phyloP scores from a whole-genome alignment of 2,329 filamentous ascomycete species.

The Immersiporthe knoxdaviesiana region DNA sequence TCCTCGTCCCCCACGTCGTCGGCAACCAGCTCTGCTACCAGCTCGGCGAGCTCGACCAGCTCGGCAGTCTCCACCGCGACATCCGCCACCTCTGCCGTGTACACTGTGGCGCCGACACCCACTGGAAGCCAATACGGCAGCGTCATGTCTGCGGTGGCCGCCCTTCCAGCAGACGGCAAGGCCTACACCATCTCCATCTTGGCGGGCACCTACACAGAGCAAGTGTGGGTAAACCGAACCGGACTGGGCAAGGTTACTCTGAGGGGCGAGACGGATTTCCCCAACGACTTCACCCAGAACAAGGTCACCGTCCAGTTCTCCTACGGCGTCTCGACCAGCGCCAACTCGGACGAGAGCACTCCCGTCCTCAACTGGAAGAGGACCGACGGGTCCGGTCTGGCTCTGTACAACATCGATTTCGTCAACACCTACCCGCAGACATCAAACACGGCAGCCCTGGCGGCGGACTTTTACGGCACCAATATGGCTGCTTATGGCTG shows the following conservation, averaged over 20 bases:
- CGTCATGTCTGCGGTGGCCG: constrained; percentile 47
- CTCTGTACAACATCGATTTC: constrained; percentile 56
- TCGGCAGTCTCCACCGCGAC: constrained; percentile 39
- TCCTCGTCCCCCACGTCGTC: constrained; percentile 14
- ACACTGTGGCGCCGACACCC: constrained; percentile 3
- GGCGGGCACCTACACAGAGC: constrained; percentile 47
- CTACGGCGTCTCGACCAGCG: constrained; percentile 45
- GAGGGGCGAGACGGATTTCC: constrained; percentile 38
- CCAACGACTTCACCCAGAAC: constrained; percentile 43
- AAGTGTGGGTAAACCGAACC: constrained; percentile 44
- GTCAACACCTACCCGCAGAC: constrained; percentile 37
- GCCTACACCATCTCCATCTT: constrained; percentile 45
- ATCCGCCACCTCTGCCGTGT: constrained; percentile 37
- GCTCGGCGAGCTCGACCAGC: too few species aligned
- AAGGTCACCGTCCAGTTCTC: constrained; percentile 42
- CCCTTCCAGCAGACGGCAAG: constrained; percentile 46
- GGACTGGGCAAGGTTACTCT: constrained; percentile 42
- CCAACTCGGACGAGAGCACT: constrained; percentile 46
- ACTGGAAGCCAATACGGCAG: constrained; percentile 42
- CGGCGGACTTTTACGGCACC: constrained; percentile 41
- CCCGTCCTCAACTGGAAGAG: constrained; percentile 51
- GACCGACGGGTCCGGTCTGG: constrained; percentile 40
- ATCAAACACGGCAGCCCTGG: constrained; percentile 34
- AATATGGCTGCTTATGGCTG: constrained; percentile 41
- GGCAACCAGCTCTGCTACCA: constrained; percentile 3